Conservation (phyloP, 352 stramenopile species). For the Peronosclerospora sorghi region DNA sequence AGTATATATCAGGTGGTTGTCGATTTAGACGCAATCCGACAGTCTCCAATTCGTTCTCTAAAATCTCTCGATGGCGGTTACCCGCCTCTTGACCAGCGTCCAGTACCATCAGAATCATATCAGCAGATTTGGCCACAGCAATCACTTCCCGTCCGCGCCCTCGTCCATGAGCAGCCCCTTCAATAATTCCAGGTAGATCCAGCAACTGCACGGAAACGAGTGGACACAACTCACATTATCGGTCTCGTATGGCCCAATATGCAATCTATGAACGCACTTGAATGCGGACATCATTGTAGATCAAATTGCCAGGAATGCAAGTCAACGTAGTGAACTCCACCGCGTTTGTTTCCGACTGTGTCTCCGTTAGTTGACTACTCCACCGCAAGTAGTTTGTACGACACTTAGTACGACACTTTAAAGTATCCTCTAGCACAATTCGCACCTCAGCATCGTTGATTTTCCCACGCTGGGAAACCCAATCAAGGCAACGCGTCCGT, state of each 20-base stretch:
- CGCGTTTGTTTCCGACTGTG: slow-evolving; percentile 91
- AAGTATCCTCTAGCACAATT: neutral
- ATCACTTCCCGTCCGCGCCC: slow-evolving; percentile 98
- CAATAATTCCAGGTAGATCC: slow-evolving; percentile 99
- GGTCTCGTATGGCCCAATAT: neutral
- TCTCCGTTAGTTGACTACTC: slow-evolving; percentile 90
- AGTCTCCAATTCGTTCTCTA: slow-evolving; percentile 97
- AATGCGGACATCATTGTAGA: slow-evolving; percentile 94
- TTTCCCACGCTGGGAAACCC: slow-evolving; percentile 88
- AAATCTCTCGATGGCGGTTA: slow-evolving; percentile 93
- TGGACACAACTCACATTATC: neutral
- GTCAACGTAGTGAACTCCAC: slow-evolving; percentile 99
- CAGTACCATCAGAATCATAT: slow-evolving; percentile 99
- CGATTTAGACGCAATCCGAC: slow-evolving; percentile 97
- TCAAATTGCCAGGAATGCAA: slow-evolving; percentile 94
- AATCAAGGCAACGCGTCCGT: slow-evolving; percentile 96
- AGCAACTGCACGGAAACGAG: slow-evolving; percentile 64
- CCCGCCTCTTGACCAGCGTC: slow-evolving; percentile 97
- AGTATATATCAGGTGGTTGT: slow-evolving; percentile 93
- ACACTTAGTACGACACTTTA: neutral
- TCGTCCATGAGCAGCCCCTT: slow-evolving; percentile 96
- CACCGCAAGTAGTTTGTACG: neutral
- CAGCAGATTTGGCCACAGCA: slow-evolving; percentile 94
- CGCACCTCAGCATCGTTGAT: slow-evolving; percentile 75
- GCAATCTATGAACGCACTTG: slow-evolving; percentile 45